A percentile compares a stretch with the other conserved stretches of the same genome.
Evolutionary conservation across 192 early-diverging fungal genomes (phyloP).

Genomic region (Umbelopsis vinacea): DNA sequence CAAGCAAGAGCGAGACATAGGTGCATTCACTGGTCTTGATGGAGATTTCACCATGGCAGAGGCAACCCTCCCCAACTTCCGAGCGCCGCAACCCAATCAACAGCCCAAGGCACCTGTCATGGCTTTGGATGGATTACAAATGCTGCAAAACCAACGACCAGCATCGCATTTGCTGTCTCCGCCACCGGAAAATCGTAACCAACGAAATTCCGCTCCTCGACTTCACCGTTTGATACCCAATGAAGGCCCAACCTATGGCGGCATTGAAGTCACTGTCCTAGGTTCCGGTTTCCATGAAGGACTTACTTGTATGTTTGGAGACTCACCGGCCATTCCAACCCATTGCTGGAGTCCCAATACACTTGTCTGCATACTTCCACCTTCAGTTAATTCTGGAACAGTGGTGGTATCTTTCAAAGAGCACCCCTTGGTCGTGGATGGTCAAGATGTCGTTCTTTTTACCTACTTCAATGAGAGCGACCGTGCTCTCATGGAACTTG

Average conservation of each 20-base stretch:
- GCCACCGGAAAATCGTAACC: constrained; percentile 10
- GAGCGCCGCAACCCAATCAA: not conserved
- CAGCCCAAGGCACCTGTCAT: not conserved
- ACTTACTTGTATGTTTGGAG: constrained; percentile 74
- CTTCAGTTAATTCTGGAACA: constrained; percentile 68
- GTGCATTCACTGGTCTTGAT: not conserved
- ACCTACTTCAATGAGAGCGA: constrained; percentile 67
- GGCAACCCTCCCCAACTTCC: not conserved
- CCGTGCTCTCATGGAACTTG: constrained; percentile 85
- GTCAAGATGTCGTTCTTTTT: constrained; percentile 40
- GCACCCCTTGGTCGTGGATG: constrained; percentile 35
- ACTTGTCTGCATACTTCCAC: constrained; percentile 85
- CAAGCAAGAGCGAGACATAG: constrained; percentile 8
- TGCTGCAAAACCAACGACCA: constrained; percentile 15
- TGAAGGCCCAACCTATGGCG: constrained; percentile 85
- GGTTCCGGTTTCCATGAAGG: constrained; percentile 82
- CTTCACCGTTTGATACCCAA: constrained; percentile 80
- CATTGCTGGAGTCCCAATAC: constrained; percentile 81
- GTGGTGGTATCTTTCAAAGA: constrained; percentile 64
- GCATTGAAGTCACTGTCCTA: constrained; percentile 82
- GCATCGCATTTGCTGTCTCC: constrained; percentile 1
- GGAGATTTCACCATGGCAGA: not conserved
- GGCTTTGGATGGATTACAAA: constrained; percentile 3
- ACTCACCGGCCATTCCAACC: constrained; percentile 67
- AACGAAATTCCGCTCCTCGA: constrained; percentile 26